A percentile compares a stretch with the other conserved stretches of the same genome.
phyloP scores from a whole-genome alignment of 2,329 filamentous ascomycete species.

The Alternaria conjuncta region DNA sequence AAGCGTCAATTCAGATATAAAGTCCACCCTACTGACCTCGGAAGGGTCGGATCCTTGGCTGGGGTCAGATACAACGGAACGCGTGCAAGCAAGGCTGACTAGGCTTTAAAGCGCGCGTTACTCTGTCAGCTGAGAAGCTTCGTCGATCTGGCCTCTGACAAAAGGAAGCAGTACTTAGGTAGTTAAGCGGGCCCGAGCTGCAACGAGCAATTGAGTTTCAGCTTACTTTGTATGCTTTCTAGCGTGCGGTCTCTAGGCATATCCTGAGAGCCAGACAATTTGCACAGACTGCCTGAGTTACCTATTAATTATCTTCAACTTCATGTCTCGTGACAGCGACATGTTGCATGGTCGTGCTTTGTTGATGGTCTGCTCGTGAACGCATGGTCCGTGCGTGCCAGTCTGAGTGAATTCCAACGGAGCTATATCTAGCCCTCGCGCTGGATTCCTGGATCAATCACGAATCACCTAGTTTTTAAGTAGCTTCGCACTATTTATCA shows the following conservation, averaged over 20 bases:
- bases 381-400: constrained; percentile 7
- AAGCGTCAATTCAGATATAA: not conserved
- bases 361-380: not conserved
- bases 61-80: not conserved
- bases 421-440: not conserved
- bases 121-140: not conserved
- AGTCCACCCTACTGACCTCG: not conserved
- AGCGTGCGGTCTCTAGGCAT: not conserved
- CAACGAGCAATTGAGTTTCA: not conserved
- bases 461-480: not conserved
- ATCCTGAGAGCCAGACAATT: not conserved
- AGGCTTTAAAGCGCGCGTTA: not conserved
- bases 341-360: not conserved
- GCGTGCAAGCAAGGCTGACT: not conserved
- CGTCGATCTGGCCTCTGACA: not conserved
- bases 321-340: not conserved
- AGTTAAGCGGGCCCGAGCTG: not conserved
- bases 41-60: not conserved
- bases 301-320: not conserved
- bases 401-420: not conserved
- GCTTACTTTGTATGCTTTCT: not conserved
- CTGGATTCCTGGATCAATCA: not conserved
- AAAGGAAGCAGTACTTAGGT: not conserved
- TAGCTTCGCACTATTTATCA: not conserved
- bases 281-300: not conserved